phyloP scores from a whole-genome alignment of 1,139 yeast genomes.

The Nakaseomyces bracarensis region DNA sequence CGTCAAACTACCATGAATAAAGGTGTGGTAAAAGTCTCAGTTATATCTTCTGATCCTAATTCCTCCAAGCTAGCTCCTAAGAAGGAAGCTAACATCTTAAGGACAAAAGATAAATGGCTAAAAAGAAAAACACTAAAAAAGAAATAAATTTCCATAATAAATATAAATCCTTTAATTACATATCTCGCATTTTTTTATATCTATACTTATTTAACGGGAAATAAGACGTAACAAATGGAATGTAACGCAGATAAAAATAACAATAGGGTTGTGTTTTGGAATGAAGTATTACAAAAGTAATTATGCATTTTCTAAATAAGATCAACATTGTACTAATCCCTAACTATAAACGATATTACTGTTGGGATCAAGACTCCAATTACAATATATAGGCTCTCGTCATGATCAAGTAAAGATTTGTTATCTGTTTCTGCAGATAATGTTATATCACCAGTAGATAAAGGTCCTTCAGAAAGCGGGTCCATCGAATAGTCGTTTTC shows the following conservation, averaged over 20 bases:
- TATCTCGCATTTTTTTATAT: too few relatives aligned
- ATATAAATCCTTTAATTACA: background rate
- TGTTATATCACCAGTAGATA: background rate
- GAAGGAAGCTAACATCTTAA: constrained; percentile 38
- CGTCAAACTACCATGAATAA: constrained; percentile 38
- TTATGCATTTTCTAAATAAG: background rate
- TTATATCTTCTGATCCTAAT: constrained; percentile 15
- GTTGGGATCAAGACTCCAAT: constrained; percentile 26
- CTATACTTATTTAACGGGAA: too few relatives aligned
- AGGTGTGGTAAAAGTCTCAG: constrained; percentile 48
- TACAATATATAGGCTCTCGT: constrained; percentile 22
- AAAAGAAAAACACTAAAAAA: constrained; percentile 43
- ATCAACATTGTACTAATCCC: constrained; percentile 8
- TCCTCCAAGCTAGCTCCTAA: constrained; percentile 34
- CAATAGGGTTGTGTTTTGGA: too few relatives aligned
- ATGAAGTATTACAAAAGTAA: background rate
- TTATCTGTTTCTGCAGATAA: constrained; percentile 2
- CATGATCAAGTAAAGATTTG: constrained; percentile 11
- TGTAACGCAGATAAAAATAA: too few relatives aligned
- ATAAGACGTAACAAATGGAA: too few relatives aligned
- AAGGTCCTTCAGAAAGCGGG: background rate
- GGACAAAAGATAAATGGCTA: constrained; percentile 50
- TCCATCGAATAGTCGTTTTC: background rate
- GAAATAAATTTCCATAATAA: constrained; percentile 12
- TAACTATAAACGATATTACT: constrained; percentile 23